Evolutionary conservation across 164 flowering plant species (phyloP).

Genomic region (Chloranthus sessilifolius): DNA sequence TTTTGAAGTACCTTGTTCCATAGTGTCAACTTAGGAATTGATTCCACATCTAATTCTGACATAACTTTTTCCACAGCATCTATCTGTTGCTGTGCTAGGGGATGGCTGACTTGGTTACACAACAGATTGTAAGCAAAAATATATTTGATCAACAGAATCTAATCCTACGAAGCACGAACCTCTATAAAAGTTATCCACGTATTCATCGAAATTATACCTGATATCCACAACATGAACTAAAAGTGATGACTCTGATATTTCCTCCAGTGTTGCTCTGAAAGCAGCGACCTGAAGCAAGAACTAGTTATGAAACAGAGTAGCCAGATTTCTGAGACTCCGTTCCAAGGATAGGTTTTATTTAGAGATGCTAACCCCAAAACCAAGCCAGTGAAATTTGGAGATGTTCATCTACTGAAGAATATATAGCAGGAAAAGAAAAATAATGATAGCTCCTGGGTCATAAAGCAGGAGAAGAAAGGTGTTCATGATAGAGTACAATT

Average conservation of each 20-base stretch:
- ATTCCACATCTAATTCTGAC: constrained; percentile 68
- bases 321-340: neutral
- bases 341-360: constrained; percentile 1
- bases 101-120: constrained; percentile 56
- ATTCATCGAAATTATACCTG: constrained; percentile 42
- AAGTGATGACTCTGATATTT: constrained; percentile 89
- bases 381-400: neutral
- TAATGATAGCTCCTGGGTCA: neutral
- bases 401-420: no score
- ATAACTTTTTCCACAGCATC: constrained; percentile 86
- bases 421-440: no score
- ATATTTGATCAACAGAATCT: no score
- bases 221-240: constrained; percentile 96
- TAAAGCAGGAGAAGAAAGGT: neutral
- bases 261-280: constrained; percentile 93
- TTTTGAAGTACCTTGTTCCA: constrained; percentile 93
- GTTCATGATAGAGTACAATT: neutral
- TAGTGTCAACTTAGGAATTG: constrained; percentile 72
- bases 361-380: neutral
- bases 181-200: no score
- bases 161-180: no score
- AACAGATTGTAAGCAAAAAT: constrained; percentile 3
- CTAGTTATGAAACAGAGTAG: neutral
- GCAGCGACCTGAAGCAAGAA: constrained; percentile 74
- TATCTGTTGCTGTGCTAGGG: constrained; percentile 78